Percentiles rank a stretch among this genome's conserved stretches.
Conservation (phyloP, 2,329 filamentous ascomycete species). For the Nemania serpens region DNA sequence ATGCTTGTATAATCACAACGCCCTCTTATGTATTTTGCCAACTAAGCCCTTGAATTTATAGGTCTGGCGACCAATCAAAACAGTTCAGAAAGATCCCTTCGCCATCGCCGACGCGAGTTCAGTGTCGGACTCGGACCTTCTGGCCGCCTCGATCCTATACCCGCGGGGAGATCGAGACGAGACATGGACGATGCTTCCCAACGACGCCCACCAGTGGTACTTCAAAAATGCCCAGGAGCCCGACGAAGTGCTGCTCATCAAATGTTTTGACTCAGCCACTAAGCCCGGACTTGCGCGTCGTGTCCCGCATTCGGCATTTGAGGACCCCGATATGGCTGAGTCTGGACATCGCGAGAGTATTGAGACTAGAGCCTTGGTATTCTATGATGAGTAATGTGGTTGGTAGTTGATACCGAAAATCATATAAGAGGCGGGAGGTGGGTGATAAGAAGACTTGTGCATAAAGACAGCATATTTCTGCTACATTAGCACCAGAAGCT, state of each 20-base stretch:
- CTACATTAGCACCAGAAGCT: neutral
- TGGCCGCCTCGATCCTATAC: constrained; percentile 45
- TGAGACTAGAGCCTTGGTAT: constrained; percentile 58
- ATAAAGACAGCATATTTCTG: neutral
- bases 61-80: constrained; percentile 54
- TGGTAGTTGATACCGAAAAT: neutral
- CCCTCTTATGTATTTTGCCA: neutral
- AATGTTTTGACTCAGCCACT: constrained; percentile 60
- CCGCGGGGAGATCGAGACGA: constrained; percentile 40
- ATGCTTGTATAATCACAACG: neutral
- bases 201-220: constrained; percentile 53
- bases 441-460: neutral
- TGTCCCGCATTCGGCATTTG: constrained; percentile 60
- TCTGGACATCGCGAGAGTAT: constrained; percentile 56
- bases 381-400: constrained; percentile 44
- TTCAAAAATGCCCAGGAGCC: constrained; percentile 56
- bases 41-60: constrained; percentile 20
- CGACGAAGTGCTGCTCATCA: constrained; percentile 59
- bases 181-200: constrained; percentile 47
- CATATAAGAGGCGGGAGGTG: neutral
- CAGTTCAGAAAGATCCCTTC: constrained; percentile 50
- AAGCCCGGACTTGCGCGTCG: constrained; percentile 53
- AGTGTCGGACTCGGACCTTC: constrained; percentile 46
- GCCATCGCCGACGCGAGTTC: constrained; percentile 47
- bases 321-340: constrained; percentile 50